phyloP scores from a whole-genome alignment of 1,284 basidiomycete species.

The Prillingera fragicola region DNA sequence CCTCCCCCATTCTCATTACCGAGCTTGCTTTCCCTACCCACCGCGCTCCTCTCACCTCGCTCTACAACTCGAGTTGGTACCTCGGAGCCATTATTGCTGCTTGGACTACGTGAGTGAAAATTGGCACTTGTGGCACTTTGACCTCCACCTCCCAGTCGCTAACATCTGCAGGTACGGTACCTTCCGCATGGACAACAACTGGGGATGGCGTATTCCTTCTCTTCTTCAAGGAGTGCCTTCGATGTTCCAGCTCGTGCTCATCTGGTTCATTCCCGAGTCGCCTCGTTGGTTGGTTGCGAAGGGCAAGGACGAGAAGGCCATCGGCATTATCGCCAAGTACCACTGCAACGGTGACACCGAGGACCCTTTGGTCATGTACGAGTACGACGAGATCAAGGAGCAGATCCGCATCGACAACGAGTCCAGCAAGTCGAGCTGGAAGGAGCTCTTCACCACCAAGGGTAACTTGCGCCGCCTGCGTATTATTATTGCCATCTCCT shows the following conservation, averaged over 20 bases:
- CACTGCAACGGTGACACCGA: conserved; percentile 50
- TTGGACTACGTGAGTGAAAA: conserved; percentile 19
- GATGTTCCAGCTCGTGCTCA: conserved; percentile 10
- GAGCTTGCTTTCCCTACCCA: conserved; percentile 71
- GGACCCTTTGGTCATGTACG: conserved; percentile 42
- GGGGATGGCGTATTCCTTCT: conserved; percentile 48
- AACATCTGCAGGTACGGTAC: no score
- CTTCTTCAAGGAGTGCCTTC: conserved; percentile 49
- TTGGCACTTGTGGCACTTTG: conserved; percentile 50
- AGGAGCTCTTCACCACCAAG: conserved; percentile 36
- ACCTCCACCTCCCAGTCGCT: conserved; percentile 67
- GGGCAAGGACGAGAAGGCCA: conserved; percentile 13
- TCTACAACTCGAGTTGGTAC: conserved; percentile 27
- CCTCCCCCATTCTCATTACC: conserved; percentile 68
- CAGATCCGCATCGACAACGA: conserved; percentile 33
- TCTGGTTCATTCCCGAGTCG: conserved; percentile 25
- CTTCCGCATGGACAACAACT: conserved; percentile 27
- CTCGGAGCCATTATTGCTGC: conserved; percentile 15
- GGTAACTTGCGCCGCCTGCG: conserved; percentile 25
- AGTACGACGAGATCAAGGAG: conserved; percentile 44
- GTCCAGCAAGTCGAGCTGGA: conserved; percentile 44
- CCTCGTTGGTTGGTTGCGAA: conserved; percentile 25
- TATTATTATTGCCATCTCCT: conserved; percentile 33
- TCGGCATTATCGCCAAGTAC: conserved; percentile 87
- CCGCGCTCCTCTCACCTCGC: conserved; percentile 53